Evolutionary conservation across 768 basidiomycete species (phyloP).

Genomic region (Mycena galericulata): DNA sequence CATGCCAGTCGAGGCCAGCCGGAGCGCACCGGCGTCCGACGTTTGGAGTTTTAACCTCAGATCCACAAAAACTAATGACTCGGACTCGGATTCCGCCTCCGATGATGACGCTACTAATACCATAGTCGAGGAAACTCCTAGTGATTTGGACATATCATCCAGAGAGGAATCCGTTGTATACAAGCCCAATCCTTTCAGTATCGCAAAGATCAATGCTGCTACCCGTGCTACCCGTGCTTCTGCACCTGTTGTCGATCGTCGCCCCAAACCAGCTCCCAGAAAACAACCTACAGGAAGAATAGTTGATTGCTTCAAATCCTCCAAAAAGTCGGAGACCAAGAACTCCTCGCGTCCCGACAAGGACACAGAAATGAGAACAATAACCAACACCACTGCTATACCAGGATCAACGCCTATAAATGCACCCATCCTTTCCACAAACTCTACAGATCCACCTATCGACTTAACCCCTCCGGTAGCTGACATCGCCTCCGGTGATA

Average conservation of each 20-base stretch:
- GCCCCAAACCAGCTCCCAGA: neutral
- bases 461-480: neutral
- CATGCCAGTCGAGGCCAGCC: neutral
- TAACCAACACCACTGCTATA: neutral
- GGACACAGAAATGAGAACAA: neutral
- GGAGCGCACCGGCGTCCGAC: conserved; percentile 30
- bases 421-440: neutral
- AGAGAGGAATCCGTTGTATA: conserved; percentile 73
- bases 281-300: conserved; percentile 41
- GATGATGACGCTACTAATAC: conserved; percentile 30
- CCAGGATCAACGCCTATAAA: neutral
- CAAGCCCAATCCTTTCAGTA: conserved; percentile 84
- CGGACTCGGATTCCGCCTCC: conserved; percentile 42
- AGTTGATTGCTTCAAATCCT: conserved; percentile 61
- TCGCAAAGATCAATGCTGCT: conserved; percentile 83
- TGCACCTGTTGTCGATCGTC: neutral
- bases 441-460: neutral
- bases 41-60: conserved; percentile 55
- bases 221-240: conserved; percentile 49
- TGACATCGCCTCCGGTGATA: neutral
- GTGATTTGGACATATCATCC: conserved; percentile 69
- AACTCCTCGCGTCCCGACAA: neutral
- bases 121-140: conserved; percentile 46
- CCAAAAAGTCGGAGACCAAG: conserved; percentile 45
- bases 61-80: conserved; percentile 33